Conservation (phyloP, 495 filamentous ascomycete genomes). For the Pyronema domesticum region DNA sequence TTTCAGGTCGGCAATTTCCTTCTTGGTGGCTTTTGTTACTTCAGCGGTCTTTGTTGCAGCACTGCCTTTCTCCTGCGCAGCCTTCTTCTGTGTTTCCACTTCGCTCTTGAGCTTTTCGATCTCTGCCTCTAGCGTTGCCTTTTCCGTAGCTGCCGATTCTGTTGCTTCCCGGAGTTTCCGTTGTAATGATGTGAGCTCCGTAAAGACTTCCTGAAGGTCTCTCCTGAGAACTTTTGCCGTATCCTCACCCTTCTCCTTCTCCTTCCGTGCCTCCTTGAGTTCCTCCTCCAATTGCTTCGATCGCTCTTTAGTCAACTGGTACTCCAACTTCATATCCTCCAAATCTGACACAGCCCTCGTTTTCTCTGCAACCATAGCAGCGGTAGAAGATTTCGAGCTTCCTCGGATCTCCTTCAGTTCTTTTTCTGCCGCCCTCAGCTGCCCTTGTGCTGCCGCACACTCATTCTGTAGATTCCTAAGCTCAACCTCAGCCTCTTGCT, state of each 20-base stretch:
- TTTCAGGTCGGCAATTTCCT: slow-evolving; percentile 4
- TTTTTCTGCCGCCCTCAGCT: not conserved
- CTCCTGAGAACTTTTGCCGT: not conserved
- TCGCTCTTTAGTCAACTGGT: slow-evolving; percentile 3
- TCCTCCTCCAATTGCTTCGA: not conserved
- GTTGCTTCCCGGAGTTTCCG: slow-evolving; percentile 38
- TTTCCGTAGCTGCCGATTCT: slow-evolving; percentile 50
- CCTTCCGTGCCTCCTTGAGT: not conserved
- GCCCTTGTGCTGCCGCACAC: not conserved
- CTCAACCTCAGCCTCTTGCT: not conserved
- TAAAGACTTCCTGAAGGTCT: not conserved
- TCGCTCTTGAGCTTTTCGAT: slow-evolving; percentile 31
- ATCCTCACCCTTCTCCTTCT: not conserved
- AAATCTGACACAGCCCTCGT: not conserved
- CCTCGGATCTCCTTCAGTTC: not conserved
- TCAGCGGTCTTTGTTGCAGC: not conserved
- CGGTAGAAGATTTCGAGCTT: not conserved
- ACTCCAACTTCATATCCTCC: not conserved
- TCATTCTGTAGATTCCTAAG: not conserved
- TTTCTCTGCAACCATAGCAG: not conserved
- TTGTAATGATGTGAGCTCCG: slow-evolving; percentile 18
- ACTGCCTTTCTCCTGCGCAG: not conserved
- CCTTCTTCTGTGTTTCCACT: slow-evolving; percentile 24
- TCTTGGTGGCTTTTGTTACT: not conserved
- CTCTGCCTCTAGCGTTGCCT: slow-evolving; percentile 41